These are phyloP conservation scores for Claviceps africana DNA, from an alignment of 2,329 filamentous ascomycete species.

Conservation along the genomic window DNA sequence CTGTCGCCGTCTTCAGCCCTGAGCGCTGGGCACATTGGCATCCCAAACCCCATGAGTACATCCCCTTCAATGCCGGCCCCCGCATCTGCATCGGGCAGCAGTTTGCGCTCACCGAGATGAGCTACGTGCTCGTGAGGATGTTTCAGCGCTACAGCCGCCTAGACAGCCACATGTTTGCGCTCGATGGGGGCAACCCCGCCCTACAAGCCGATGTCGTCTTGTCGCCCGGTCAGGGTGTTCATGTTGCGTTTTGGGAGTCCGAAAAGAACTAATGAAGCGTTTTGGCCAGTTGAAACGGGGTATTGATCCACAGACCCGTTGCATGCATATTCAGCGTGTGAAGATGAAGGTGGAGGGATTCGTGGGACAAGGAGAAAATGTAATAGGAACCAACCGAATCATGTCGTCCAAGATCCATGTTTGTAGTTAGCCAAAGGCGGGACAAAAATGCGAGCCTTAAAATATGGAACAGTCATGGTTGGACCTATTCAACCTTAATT, in stretches of 20 bases:
- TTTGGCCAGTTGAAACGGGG: background rate
- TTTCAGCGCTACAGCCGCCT: conserved; percentile 58
- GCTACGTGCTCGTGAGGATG: conserved; percentile 54
- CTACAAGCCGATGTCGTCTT: conserved; percentile 48
- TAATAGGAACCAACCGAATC: too few relatives aligned
- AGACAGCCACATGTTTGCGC: conserved; percentile 39
- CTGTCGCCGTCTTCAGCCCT: conserved; percentile 29
- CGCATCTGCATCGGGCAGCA: conserved; percentile 44
- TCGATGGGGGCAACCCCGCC: conserved; percentile 38
- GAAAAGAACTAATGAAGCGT: conserved; percentile 5
- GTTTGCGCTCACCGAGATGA: conserved; percentile 46
- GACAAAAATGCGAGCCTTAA: background rate
- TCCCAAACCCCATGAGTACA: conserved; percentile 38
- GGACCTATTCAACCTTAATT: background rate
- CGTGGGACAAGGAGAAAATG: too few relatives aligned
- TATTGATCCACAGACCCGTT: background rate
- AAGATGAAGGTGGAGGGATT: background rate
- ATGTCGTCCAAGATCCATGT: background rate
- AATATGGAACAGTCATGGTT: background rate
- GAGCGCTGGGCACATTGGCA: conserved; percentile 38
- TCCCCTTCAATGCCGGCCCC: conserved; percentile 39
- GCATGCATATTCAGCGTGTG: background rate
- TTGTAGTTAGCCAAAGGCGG: background rate
- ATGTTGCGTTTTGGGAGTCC: conserved; percentile 41
- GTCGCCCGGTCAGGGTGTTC: conserved; percentile 44